Evolutionary conservation across 768 basidiomycete species (phyloP).

Genomic region (Steccherinum ochraceum): DNA sequence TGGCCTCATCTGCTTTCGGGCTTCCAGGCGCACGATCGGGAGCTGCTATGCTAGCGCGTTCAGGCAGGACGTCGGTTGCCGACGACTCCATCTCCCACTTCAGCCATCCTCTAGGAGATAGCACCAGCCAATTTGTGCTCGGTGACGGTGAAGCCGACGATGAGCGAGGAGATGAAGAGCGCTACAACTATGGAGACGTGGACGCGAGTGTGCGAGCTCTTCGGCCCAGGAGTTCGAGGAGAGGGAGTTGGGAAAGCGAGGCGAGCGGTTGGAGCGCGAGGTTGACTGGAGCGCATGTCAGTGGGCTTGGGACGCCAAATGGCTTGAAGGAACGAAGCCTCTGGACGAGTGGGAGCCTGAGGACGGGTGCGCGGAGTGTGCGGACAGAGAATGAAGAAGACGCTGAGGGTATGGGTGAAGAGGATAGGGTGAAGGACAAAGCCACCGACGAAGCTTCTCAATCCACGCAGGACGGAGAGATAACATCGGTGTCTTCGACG

Average conservation of each 20-base stretch:
- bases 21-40: conserved; percentile 51
- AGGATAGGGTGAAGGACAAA: conserved; percentile 3
- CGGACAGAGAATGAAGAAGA: conserved; percentile 27
- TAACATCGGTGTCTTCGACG: too few species aligned
- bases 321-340: conserved; percentile 33
- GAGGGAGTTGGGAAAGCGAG: conserved; percentile 91
- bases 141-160: conserved; percentile 39
- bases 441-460: background rate
- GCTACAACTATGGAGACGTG: conserved; percentile 47
- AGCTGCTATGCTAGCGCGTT: conserved; percentile 18
- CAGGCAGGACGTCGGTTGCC: conserved; percentile 32
- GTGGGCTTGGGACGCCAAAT: conserved; percentile 25
- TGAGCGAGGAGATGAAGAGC: conserved; percentile 39
- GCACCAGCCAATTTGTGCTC: conserved; percentile 58
- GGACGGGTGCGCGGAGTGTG: conserved; percentile 46
- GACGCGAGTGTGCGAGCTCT: conserved; percentile 90
- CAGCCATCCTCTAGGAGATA: conserved; percentile 43
- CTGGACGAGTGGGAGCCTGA: conserved; percentile 55
- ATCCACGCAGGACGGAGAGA: background rate
- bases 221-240: conserved; percentile 75
- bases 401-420: conserved; percentile 17
- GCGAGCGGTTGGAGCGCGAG: conserved; percentile 84
- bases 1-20: conserved; percentile 91
- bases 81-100: conserved; percentile 65
- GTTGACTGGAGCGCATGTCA: conserved; percentile 41